A percentile compares a stretch with the other conserved stretches of the same genome.
phyloP scores from a whole-genome alignment of 1,284 basidiomycete species.

The Trichosporon inkin region DNA sequence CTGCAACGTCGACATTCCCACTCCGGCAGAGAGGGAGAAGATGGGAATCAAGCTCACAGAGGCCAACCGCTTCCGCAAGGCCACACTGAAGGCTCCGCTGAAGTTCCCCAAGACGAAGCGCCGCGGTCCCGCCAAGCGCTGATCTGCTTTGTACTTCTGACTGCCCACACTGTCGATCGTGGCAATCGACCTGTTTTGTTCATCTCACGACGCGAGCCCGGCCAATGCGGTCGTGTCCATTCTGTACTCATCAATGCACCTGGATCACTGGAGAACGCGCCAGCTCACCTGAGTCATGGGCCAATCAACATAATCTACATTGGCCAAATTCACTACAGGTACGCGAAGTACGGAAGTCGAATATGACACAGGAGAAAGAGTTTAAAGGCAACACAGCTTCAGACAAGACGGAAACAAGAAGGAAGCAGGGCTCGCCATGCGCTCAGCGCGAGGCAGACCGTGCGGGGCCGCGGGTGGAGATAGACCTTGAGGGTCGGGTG shows the following conservation, averaged over 20 bases:
- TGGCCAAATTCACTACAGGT: neutral
- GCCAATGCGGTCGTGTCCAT: neutral
- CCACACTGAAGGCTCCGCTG: conserved; percentile 67
- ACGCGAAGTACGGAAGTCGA: too few species aligned
- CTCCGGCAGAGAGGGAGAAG: conserved; percentile 61
- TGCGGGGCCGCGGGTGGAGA: neutral
- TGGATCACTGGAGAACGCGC: neutral
- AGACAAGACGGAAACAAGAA: neutral
- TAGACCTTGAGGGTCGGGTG: neutral
- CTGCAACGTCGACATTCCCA: conserved; percentile 64
- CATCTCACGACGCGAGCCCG: neutral
- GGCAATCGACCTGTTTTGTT: neutral
- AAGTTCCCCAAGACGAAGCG: conserved; percentile 64
- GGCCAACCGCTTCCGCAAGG: conserved; percentile 61
- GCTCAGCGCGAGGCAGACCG: neutral
- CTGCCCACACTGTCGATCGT: neutral
- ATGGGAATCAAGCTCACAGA: conserved; percentile 60
- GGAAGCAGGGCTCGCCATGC: neutral
- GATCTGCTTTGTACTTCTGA: neutral
- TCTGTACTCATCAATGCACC: conserved; percentile 3
- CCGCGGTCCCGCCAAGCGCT: conserved; percentile 46
- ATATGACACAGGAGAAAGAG: neutral
- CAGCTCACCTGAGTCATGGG: neutral
- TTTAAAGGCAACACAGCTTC: neutral
- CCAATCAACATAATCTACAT: neutral